Evolutionary conservation across 352 stramenopile genomes (phyloP).

Genomic region (Pythium brachiatum): DNA sequence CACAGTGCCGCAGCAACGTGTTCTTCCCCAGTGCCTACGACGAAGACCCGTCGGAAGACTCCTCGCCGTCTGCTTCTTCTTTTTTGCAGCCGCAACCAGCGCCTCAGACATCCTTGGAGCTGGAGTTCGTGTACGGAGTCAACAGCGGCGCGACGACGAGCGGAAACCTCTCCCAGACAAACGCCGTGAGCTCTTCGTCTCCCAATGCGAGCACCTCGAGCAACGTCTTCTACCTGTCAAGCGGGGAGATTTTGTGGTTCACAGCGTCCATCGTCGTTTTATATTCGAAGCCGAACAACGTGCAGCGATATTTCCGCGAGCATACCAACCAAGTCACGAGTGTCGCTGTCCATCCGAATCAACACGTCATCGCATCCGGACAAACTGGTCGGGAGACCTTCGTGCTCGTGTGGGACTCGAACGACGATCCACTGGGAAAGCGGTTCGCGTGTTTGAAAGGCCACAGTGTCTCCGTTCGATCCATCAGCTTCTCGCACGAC

Average conservation of each 20-base stretch:
- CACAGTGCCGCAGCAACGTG: constrained; percentile 65
- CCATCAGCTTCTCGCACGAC: constrained; percentile 71
- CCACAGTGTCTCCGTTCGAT: constrained; percentile 51
- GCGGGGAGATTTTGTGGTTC: constrained; percentile 65
- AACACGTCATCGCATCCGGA: constrained; percentile 55
- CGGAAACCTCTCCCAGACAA: constrained; percentile 21
- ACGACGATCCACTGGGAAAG: constrained; percentile 54
- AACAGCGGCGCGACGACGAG: constrained; percentile 33
- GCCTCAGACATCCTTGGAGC: constrained; percentile 39
- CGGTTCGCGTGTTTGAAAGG: constrained; percentile 53
- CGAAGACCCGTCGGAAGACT: constrained; percentile 8
- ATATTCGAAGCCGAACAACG: constrained; percentile 49
- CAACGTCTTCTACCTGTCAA: constrained; percentile 52
- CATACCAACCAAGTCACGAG: constrained; percentile 63
- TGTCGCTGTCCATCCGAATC: constrained; percentile 55
- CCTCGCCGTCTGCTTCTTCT: not conserved
- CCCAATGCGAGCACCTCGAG: constrained; percentile 39
- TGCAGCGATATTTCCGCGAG: constrained; percentile 56
- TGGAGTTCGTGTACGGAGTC: constrained; percentile 64
- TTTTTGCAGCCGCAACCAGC: constrained; percentile 17
- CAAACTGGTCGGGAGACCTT: constrained; percentile 55
- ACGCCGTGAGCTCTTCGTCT: constrained; percentile 9
- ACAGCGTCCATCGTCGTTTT: constrained; percentile 54
- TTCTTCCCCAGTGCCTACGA: constrained; percentile 61
- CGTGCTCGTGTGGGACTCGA: constrained; percentile 65